Percentiles rank a stretch among this genome's conserved stretches.
phyloP scores from a whole-genome alignment of 257 asterid species.

The Petrea volubilis region DNA sequence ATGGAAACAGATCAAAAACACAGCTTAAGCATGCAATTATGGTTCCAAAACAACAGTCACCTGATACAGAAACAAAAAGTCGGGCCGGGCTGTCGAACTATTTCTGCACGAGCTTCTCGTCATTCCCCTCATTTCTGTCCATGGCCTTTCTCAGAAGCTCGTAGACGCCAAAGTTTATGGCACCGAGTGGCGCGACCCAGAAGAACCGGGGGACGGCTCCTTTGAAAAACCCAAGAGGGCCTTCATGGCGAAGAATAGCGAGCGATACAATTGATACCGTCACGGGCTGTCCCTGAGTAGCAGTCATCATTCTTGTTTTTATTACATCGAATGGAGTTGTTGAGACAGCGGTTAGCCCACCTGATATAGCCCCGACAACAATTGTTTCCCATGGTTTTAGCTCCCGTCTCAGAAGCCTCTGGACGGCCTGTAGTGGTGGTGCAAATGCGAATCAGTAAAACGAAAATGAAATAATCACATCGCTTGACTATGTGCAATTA shows the following conservation, averaged over 20 bases:
- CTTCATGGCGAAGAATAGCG: conserved; percentile 75
- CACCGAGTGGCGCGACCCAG: conserved; percentile 98
- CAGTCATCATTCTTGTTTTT: conserved; percentile 91
- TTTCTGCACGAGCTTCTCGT: too few species aligned
- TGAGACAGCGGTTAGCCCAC: conserved; percentile 83
- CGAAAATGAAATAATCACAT: too few species aligned
- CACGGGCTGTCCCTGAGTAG: conserved; percentile 65
- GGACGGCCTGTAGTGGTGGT: conserved; percentile 52
- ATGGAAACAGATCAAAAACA: too few species aligned
- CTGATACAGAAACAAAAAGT: too few species aligned
- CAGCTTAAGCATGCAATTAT: too few species aligned
- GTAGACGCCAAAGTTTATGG: conserved; percentile 93
- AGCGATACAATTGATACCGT: conserved; percentile 61
- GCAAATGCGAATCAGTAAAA: not conserved
- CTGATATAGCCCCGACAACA: conserved; percentile 88
- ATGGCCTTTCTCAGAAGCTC: conserved; percentile 90
- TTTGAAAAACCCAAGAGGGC: conserved; percentile 84
- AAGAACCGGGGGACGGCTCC: conserved; percentile 94
- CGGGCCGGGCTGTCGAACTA: too few species aligned
- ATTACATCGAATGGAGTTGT: conserved; percentile 97
- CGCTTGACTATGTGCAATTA: too few species aligned
- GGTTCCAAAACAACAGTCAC: too few species aligned
- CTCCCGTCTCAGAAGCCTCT: conserved; percentile 70
- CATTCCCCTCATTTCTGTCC: conserved; percentile 64
- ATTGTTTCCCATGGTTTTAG: conserved; percentile 94